Evolutionary conservation across 2,329 filamentous ascomycete species (phyloP), one percentile per base, ranked within the genome.

Genomic region (Aspergillus intermedius): DNA sequence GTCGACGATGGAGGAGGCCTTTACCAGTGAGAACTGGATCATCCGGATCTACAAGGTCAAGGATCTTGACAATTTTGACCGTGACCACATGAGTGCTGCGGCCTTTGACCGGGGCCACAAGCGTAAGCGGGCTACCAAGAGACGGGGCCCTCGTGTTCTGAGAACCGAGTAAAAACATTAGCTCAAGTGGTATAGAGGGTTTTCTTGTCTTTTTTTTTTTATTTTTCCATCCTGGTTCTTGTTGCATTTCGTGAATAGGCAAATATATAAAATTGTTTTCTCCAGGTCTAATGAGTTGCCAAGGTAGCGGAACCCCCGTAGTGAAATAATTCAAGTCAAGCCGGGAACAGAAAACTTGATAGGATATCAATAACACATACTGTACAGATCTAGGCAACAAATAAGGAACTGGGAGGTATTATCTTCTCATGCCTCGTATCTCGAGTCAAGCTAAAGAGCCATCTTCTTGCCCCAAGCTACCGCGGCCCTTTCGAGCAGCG

Each of bases 41-140:
- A 97, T 98, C 67, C 82, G 93, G 56, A 96, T 98, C 65, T 98
- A 96, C 80, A 98, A 98, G 80, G 93, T 98, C 74, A 98, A 98
- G 77, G 91, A 95, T 62, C 83, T 96, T 51, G 93, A 98, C 75
- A 97, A 97, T 69, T 78, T 98, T 57, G 91, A 90, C 48, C 83
- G 93, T 67, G 89, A 95, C 62, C 91, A 96, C 66, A 81, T 81
- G 55, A 79, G 74, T 57, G 82, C 80, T 1, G 72, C 75, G 45
- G 70, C 74, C 40, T 74, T 77, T 61, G 75, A 78, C 49, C 73
- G 72, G 46, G 77, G 76, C 17, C 72, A 75, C 51, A 78, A 77
- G 67, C 77, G 76, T 62, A 75, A 73, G 64, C 73, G 73, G 58
- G 67, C 70, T 44, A 61, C 65, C 9, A 74, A 74, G 57, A 64